These are phyloP conservation scores for Cupressus sempervirens DNA, from an alignment of 75 land plant genomes.

Conservation along the genomic window DNA sequence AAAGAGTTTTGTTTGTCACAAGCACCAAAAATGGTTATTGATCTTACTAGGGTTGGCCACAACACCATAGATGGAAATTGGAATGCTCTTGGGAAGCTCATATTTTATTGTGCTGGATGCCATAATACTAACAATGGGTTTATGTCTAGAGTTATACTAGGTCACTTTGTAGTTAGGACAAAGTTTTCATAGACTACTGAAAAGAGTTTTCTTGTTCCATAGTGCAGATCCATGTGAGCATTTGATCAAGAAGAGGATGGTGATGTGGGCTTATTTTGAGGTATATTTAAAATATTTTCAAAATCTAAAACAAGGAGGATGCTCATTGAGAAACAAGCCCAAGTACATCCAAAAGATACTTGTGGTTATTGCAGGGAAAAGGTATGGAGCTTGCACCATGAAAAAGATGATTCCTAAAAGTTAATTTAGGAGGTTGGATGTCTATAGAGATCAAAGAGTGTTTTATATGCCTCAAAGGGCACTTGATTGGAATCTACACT, in stretches of 20 bases:
- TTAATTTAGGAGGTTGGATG: constrained; percentile 62
- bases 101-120: constrained; percentile 87
- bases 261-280: constrained; percentile 35
- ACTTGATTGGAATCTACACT: constrained; percentile 76
- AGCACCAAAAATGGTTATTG: constrained; percentile 92
- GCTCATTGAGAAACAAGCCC: constrained; percentile 49
- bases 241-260: constrained; percentile 25
- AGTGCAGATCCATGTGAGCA: constrained; percentile 42
- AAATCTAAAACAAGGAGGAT: constrained; percentile 54
- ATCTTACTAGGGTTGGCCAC: constrained; percentile 59
- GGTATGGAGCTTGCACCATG: constrained; percentile 83
- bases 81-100: constrained; percentile 87
- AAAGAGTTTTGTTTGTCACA: constrained; percentile 84
- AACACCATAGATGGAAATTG: constrained; percentile 69
- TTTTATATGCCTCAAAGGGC: constrained; percentile 91
- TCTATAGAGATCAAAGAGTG: constrained; percentile 84
- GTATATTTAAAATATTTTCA: constrained; percentile 39
- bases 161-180: constrained; percentile 35
- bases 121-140: constrained; percentile 28
- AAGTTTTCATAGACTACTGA: constrained; percentile 32
- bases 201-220: constrained; percentile 22
- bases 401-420: constrained; percentile 82
- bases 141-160: constrained; percentile 28
- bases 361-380: constrained; percentile 81
- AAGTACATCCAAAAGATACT: constrained; percentile 57